Percentiles rank a stretch among this genome's conserved stretches.
Conservation (phyloP, 345 rosid genomes). For the Turnera subulata region DNA sequence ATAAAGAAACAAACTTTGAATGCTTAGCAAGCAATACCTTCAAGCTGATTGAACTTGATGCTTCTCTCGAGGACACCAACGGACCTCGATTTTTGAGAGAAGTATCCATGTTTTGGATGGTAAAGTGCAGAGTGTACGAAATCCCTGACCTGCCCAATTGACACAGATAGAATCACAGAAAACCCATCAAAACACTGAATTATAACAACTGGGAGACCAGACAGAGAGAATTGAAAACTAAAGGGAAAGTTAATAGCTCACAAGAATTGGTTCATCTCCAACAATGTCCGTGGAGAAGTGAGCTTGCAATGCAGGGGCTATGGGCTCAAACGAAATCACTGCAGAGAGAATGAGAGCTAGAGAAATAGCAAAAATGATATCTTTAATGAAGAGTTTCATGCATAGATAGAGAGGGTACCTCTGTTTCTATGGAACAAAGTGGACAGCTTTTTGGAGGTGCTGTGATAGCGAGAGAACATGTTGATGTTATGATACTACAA, state of each 20-base stretch:
- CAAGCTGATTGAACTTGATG: constrained; percentile 76
- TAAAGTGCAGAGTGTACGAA: constrained; percentile 72
- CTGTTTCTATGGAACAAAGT: constrained; percentile 17
- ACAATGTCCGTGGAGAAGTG: constrained; percentile 58
- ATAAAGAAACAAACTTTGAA: background rate
- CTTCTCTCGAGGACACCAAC: constrained; percentile 83
- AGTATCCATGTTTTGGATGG: constrained; percentile 78
- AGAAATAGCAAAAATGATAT: background rate
- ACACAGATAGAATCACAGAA: background rate
- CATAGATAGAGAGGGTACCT: constrained; percentile 15
- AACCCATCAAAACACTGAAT: constrained; percentile 1
- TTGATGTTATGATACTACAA: too few relatives aligned
- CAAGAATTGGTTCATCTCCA: constrained; percentile 70
- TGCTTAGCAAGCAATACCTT: constrained; percentile 36
- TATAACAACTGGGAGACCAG: background rate
- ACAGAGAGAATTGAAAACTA: background rate
- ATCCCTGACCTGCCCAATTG: constrained; percentile 63
- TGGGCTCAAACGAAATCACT: constrained; percentile 31
- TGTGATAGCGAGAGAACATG: constrained; percentile 24
- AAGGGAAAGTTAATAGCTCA: constrained; percentile 25
- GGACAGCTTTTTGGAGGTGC: constrained; percentile 16
- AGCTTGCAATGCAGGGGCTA: constrained; percentile 30
- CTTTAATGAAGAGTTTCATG: background rate
- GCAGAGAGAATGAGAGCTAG: constrained; percentile 15
- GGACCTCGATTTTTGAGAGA: constrained; percentile 68